Evolutionary conservation across 148 eudicot species (phyloP), one percentile per base, ranked within the genome.

Genomic region (Silene latifolia): DNA sequence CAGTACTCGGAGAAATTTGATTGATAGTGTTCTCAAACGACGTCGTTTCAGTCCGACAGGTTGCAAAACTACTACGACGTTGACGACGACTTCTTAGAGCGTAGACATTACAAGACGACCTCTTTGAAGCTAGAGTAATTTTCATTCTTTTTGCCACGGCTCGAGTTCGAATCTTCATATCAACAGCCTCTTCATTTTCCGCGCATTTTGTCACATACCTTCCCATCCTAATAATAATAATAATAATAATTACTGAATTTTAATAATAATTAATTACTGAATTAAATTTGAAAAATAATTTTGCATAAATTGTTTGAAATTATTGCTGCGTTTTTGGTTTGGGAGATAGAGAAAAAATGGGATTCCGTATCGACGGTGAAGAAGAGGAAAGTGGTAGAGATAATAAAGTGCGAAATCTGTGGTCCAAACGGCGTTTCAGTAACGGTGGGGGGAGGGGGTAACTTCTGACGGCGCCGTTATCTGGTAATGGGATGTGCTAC

Each of bases 391-490:
- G 64, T 21, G 14, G 24, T 20, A 21, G 10, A 60, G 64, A 60
- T 60, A 60, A 60, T 11, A 60, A 60, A 24, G 27, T 19, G 15
- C 7, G 25, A 15, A 71, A 56, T 15, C 24, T 69, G 89, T 72
- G 91, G 85, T 83, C 87, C 86, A 21, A 29, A 69, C 71, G 47
- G 77, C 83, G 83, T 84, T 51, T 78, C 44, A 71, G 63, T 62
- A 21, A 74, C 78, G 77, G 83, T n/a, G n/a, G n/a, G n/a, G n/a
- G n/a, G n/a, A n/a, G 77, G 67, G 10, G 12, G 67, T 21, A 44
- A 29, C 2, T 17, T 72, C 68, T 73, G 85, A 85, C 88, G 88
- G 88, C 87, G 82, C 87, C 90, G 90, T 85, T 82, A 80, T 75
- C 18, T 46, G 57, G 57, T 60, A 24, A n/a, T n/a, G n/a, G 64